Evolutionary conservation across 1,139 yeast species (phyloP).

Genomic region (Casaregolazyma suthepensis): DNA sequence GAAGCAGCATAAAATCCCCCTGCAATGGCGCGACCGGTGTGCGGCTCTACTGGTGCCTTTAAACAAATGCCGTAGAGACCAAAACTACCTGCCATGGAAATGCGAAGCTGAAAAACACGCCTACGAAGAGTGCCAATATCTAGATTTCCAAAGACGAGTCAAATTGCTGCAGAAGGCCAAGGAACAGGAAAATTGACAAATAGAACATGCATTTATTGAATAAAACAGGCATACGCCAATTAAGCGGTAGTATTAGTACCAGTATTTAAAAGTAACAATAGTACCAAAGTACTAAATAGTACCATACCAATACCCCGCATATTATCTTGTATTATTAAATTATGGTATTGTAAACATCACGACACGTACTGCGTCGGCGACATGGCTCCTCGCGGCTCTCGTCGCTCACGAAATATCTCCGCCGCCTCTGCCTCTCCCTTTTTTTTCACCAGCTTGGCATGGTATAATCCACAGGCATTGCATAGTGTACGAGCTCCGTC

Average conservation of each 20-base stretch:
- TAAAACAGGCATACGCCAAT: background rate
- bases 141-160: conserved; percentile 78
- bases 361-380: background rate
- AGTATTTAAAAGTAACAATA: too few relatives aligned
- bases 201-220: background rate
- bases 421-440: conserved; percentile 59
- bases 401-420: conserved; percentile 37
- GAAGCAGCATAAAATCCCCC: conserved; percentile 73
- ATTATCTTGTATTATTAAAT: background rate
- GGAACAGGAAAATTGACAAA: background rate
- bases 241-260: background rate
- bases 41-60: conserved; percentile 68
- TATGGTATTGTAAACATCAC: background rate
- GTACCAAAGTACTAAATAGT: too few relatives aligned
- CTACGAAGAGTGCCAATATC: conserved; percentile 81
- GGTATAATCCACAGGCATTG: conserved; percentile 84
- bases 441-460: conserved; percentile 63
- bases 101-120: conserved; percentile 77
- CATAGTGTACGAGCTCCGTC: conserved; percentile 78
- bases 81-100: conserved; percentile 55
- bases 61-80: conserved; percentile 52
- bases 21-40: conserved; percentile 82
- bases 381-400: conserved; percentile 11
- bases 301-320: too few relatives aligned
- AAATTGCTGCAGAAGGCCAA: conserved; percentile 54